A percentile compares a stretch with the other conserved stretches of the same genome.
phyloP scores from a whole-genome alignment of 805 yeast species.

The Candida gorgasii region DNA sequence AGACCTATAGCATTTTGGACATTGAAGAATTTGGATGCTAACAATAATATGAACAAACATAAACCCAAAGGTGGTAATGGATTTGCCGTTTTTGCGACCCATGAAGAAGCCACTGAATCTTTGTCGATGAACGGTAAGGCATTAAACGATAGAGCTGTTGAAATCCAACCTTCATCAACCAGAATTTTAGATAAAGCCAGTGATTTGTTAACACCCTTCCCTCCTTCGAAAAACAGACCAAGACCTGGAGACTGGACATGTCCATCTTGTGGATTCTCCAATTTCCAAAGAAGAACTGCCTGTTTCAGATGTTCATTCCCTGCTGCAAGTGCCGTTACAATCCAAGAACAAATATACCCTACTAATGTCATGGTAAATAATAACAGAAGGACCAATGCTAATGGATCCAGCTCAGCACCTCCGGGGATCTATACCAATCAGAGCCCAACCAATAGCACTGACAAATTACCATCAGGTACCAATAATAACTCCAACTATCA shows the following conservation, averaged over 20 bases:
- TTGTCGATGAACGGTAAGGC: slow-evolving; percentile 77
- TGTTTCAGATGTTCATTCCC: slow-evolving; percentile 94
- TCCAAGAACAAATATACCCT: slow-evolving; percentile 60
- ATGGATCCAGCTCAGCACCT: slow-evolving; percentile 5
- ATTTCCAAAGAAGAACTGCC: slow-evolving; percentile 90
- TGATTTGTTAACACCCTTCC: slow-evolving; percentile 81
- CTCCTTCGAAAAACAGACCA: slow-evolving; percentile 81
- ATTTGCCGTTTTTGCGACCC: slow-evolving; percentile 80
- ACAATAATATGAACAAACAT: slow-evolving; percentile 26
- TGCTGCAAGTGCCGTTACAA: slow-evolving; percentile 68
- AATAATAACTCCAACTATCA: slow-evolving; percentile 1
- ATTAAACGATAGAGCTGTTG: slow-evolving; percentile 71
- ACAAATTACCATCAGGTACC: slow-evolving; percentile 15
- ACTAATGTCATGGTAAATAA: slow-evolving; percentile 2
- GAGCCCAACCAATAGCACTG: slow-evolving; percentile 12
- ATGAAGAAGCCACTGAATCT: slow-evolving; percentile 83
- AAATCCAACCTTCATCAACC: slow-evolving; percentile 84
- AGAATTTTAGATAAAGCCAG: slow-evolving; percentile 78
- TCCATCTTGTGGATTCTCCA: slow-evolving; percentile 92
- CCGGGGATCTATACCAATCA: slow-evolving; percentile 4
- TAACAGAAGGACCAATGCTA: slow-evolving; percentile 13
- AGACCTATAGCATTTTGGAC: slow-evolving; percentile 91
- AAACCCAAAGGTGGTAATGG: slow-evolving; percentile 59
- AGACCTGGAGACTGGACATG: slow-evolving; percentile 99
- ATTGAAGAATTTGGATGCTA: slow-evolving; percentile 53